phyloP scores from a whole-genome alignment of 1,284 basidiomycete genomes.

The Meripilus lineatus region DNA sequence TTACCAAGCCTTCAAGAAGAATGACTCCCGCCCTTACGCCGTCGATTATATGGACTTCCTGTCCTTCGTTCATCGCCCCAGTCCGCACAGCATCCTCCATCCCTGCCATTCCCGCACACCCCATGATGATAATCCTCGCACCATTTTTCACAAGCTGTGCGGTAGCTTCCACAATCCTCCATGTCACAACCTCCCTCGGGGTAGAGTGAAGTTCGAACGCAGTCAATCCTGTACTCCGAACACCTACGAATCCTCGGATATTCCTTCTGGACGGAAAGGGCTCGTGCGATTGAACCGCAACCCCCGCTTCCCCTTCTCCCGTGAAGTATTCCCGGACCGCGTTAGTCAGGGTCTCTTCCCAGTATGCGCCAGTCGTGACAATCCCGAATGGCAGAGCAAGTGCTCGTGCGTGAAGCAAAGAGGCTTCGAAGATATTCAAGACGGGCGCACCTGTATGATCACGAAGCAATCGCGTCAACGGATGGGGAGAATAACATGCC shows the following conservation, averaged over 20 bases:
- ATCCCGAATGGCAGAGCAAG: slow-evolving; percentile 39
- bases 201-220: slow-evolving; percentile 38
- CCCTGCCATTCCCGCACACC: slow-evolving; percentile 47
- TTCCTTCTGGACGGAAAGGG: too few species aligned
- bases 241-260: slow-evolving; percentile 32
- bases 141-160: slow-evolving; percentile 20
- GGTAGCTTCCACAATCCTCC: slow-evolving; percentile 31
- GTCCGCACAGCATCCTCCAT: slow-evolving; percentile 36
- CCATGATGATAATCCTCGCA: slow-evolving; percentile 36
- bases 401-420: slow-evolving; percentile 27
- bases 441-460: slow-evolving; percentile 30
- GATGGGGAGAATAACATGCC: slow-evolving; percentile 48
- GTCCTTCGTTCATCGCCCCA: slow-evolving; percentile 23
- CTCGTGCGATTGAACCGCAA: slow-evolving; percentile 3
- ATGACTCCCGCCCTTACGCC: slow-evolving; percentile 29
- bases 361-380: slow-evolving; percentile 43
- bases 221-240: slow-evolving; percentile 37
- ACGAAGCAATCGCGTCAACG: slow-evolving; percentile 37
- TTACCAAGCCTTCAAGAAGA: slow-evolving; percentile 18
- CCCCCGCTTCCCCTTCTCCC: neutral
- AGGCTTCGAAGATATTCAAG: slow-evolving; percentile 45
- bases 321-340: slow-evolving; percentile 24
- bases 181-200: slow-evolving; percentile 29
- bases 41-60: slow-evolving; percentile 36
- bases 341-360: slow-evolving; percentile 37